phyloP scores from a whole-genome alignment of 2,329 filamentous ascomycete species.

The Corinectria fuckeliana region DNA sequence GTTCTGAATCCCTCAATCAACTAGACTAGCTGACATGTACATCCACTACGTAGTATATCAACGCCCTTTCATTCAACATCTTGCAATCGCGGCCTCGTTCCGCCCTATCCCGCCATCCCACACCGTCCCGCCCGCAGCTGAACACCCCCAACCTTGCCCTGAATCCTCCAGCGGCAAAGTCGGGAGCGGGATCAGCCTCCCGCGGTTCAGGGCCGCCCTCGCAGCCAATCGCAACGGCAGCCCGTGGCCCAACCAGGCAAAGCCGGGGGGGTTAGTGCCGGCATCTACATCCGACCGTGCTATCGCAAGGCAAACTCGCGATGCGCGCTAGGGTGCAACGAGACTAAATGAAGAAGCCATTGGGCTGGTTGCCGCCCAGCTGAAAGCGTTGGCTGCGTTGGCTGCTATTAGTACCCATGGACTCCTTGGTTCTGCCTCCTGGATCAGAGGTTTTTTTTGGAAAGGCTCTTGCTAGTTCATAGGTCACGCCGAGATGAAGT shows the following conservation, averaged over 20 bases:
- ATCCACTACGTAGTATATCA: too few species aligned
- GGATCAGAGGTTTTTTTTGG: background rate
- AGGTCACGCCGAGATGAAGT: background rate
- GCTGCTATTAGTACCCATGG: background rate
- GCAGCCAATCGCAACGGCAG: background rate
- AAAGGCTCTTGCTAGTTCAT: background rate
- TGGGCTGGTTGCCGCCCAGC: background rate
- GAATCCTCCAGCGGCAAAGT: background rate
- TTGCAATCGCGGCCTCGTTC: background rate
- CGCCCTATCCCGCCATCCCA: too few species aligned
- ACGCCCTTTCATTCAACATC: too few species aligned
- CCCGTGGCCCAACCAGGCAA: background rate
- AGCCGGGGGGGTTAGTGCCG: constrained; percentile 1
- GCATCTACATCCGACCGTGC: constrained; percentile 5
- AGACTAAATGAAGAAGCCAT: background rate
- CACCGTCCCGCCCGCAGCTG: too few species aligned
- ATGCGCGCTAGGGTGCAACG: background rate
- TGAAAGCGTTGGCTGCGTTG: background rate
- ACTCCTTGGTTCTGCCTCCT: background rate
- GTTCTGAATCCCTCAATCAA: too few species aligned
- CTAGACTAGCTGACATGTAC: too few species aligned
- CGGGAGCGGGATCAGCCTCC: background rate
- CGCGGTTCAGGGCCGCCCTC: background rate
- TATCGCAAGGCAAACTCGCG: background rate
- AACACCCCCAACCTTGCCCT: background rate